These are phyloP conservation scores for Calonectria crousiana DNA, from an alignment of 2,329 filamentous ascomycete species.

Conservation along the genomic window DNA sequence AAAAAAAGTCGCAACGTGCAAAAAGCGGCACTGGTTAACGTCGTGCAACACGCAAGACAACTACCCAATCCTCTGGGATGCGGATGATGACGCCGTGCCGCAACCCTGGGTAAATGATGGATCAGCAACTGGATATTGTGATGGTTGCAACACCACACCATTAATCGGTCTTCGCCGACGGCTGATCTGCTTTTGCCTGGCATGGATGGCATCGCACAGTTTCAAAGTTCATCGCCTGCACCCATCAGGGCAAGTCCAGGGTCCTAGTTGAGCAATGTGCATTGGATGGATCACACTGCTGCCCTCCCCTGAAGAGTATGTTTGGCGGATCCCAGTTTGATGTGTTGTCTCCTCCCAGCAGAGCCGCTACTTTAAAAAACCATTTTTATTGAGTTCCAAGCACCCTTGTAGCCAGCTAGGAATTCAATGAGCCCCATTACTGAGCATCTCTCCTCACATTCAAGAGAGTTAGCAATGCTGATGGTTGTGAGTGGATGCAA, in stretches of 20 bases:
- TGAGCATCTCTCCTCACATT: neutral
- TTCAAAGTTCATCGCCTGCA: conserved; percentile 2
- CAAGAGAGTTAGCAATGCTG: conserved; percentile 5
- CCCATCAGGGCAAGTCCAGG: neutral
- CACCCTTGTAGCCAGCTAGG: neutral
- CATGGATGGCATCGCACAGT: neutral
- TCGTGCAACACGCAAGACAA: neutral
- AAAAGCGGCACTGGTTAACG: neutral
- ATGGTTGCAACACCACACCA: conserved; percentile 13
- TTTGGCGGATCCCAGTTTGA: neutral
- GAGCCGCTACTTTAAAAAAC: conserved; percentile 15
- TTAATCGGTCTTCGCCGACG: conserved; percentile 25
- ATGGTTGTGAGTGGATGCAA: conserved; percentile 12
- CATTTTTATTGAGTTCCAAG: neutral
- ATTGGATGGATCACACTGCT: neutral
- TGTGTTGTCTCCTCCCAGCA: neutral
- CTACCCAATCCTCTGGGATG: conserved; percentile 1
- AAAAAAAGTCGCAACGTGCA: neutral
- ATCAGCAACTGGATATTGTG: conserved; percentile 6
- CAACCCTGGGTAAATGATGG: conserved; percentile 1
- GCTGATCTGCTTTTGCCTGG: neutral
- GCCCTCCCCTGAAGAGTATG: neutral
- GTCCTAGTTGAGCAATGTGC: neutral
- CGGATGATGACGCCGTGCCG: neutral
- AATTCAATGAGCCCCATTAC: neutral